Evolutionary conservation across 192 early-diverging fungal species (phyloP).

Genomic region (Coemansia reversa): DNA sequence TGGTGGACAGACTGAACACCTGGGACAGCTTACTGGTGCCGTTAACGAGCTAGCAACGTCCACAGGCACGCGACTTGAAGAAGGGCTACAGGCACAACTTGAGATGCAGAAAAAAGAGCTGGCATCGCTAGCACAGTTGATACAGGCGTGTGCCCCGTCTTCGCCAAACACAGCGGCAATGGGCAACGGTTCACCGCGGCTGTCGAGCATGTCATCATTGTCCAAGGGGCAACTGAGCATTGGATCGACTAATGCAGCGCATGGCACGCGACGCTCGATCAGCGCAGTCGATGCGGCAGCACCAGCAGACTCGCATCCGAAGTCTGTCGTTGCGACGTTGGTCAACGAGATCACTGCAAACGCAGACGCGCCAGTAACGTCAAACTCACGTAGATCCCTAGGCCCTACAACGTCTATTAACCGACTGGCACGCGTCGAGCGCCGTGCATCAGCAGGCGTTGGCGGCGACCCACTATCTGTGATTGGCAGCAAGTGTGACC

Average conservation of each 20-base stretch:
- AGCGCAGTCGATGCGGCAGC: slow-evolving; percentile 36
- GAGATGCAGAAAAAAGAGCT: slow-evolving; percentile 30
- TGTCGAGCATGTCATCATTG: slow-evolving; percentile 29
- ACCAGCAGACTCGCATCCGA: slow-evolving; percentile 31
- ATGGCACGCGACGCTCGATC: slow-evolving; percentile 34
- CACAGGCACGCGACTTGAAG: slow-evolving; percentile 21
- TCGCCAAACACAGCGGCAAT: slow-evolving; percentile 4
- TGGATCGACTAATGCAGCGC: slow-evolving; percentile 22
- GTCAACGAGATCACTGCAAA: slow-evolving; percentile 37
- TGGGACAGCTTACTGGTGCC: slow-evolving; percentile 19
- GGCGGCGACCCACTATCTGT: slow-evolving; percentile 40
- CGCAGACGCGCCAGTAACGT: not conserved
- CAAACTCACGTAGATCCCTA: slow-evolving; percentile 27
- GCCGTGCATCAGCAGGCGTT: slow-evolving; percentile 43
- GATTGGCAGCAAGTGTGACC: slow-evolving; percentile 45
- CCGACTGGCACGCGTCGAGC: slow-evolving; percentile 42
- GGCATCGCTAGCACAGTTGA: slow-evolving; percentile 12
- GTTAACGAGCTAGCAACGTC: slow-evolving; percentile 23
- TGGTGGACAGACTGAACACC: slow-evolving; percentile 22
- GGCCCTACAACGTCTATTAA: slow-evolving; percentile 9
- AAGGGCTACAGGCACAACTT: slow-evolving; percentile 23
- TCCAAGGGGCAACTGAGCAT: slow-evolving; percentile 31
- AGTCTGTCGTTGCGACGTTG: slow-evolving; percentile 48
- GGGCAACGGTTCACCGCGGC: slow-evolving; percentile 18
- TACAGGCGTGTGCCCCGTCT: slow-evolving; percentile 16